Evolutionary conservation across 2,329 filamentous ascomycete species (phyloP), one percentile per base, ranked within the genome.

Genomic region (Thelonectria olida): DNA sequence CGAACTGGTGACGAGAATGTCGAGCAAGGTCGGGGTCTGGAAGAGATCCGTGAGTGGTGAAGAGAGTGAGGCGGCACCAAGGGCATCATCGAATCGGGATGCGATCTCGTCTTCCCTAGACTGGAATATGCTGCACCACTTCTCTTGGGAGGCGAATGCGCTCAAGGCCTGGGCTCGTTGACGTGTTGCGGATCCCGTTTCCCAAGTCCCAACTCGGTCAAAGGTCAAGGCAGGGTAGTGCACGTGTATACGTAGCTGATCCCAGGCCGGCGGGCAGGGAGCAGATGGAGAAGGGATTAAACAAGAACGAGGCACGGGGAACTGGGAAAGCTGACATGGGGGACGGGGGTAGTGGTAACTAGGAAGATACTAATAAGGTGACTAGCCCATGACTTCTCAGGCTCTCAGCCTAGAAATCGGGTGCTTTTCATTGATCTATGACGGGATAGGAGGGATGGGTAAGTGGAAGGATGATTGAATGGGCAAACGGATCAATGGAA

Each of bases 231-330:
- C 31, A 41, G 48, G 55, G 52, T 45, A 53, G 34, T 17, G 49
- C 55, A 58, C 55, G 55, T 58, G 48, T 25, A 52, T 39, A 22
- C 3, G 10, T 45, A 58, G 34, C n/a, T 51, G 49, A 53, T 53
- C 55, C 55, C 42, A 42, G 41, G 36, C 42, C 41, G 50, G 34
- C 39, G 31, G 49, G 13, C 55, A 58, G 55, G 55, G 49, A 58
- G 47, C 38, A 31, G 23, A 51, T 47, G 55, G 28, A 51, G 38
- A 34, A 55, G 42, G 31, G 42, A 31, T 28, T 54, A 42, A 39
- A 49, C 34, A 49, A n/a, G 38, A 42, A 52, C 34, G 36, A 34
- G 45, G 34, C 42, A 23, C 39, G 36, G 54, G 48, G 45, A 50
- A 19, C 19, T 39, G 10, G 45, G 27, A 36, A 36, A 9, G 10